phyloP scores from a whole-genome alignment of 805 yeast species.

The Sungouiozyma ichnusensis region DNA sequence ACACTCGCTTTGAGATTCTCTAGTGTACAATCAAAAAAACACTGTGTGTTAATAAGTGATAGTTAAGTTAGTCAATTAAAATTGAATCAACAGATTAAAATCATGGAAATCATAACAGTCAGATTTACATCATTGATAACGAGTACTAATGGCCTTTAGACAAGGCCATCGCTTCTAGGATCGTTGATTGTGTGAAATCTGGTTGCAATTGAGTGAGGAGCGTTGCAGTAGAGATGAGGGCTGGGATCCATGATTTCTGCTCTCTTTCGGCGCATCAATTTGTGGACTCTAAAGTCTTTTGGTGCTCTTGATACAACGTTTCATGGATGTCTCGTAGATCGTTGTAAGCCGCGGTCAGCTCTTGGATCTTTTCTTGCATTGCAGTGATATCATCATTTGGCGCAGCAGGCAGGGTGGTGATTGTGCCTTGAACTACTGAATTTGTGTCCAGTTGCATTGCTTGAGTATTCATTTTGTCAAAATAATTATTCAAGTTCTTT shows the following conservation, averaged over 20 bases:
- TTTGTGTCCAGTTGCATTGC: neutral
- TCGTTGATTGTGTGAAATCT: too few relatives aligned
- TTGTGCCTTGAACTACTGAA: neutral
- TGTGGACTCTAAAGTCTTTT: conserved; percentile 21
- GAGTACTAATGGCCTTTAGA: too few relatives aligned
- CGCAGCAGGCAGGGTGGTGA: too few relatives aligned
- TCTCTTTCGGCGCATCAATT: neutral
- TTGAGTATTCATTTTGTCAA: neutral
- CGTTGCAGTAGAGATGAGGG: too few relatives aligned
- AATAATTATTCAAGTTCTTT: neutral
- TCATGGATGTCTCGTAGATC: conserved; percentile 53
- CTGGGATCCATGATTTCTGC: neutral
- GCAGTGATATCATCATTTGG: conserved; percentile 26
- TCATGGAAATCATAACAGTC: too few relatives aligned
- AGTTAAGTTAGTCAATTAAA: too few relatives aligned
- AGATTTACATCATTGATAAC: neutral
- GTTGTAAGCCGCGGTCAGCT: conserved; percentile 47
- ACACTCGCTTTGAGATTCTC: too few relatives aligned
- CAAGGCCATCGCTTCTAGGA: too few relatives aligned
- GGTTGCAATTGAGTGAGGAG: neutral
- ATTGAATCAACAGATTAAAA: neutral
- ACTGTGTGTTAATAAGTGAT: too few relatives aligned
- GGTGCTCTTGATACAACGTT: conserved; percentile 42
- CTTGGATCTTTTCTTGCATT: conserved; percentile 37
- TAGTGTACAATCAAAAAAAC: too few relatives aligned